Percentiles rank a stretch among this genome's conserved stretches.
Conservation (phyloP, 108 stramenopile genomes). For the Nitzschia sp. region DNA sequence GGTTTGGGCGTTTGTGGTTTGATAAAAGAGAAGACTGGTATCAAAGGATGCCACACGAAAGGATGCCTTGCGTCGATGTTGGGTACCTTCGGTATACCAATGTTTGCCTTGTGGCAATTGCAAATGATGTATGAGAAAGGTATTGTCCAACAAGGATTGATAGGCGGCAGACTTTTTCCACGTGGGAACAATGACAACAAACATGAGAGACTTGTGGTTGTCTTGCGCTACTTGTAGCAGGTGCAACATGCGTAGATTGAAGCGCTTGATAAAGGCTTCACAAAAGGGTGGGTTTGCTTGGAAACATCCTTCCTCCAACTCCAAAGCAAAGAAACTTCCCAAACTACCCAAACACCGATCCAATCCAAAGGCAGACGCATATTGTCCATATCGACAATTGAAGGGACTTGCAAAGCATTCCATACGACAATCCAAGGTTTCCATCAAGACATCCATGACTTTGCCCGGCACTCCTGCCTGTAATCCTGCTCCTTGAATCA, state of each 20-base stretch:
- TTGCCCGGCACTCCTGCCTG: slow-evolving; percentile 73
- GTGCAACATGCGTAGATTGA: slow-evolving; percentile 62
- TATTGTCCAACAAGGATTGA: slow-evolving; percentile 47
- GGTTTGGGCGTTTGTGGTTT: slow-evolving; percentile 49
- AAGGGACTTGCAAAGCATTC: slow-evolving; percentile 92
- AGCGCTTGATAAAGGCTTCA: slow-evolving; percentile 62
- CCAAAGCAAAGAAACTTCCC: slow-evolving; percentile 75
- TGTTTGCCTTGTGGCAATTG: slow-evolving; percentile 60
- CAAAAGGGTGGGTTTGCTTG: slow-evolving; percentile 93
- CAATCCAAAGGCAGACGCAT: slow-evolving; percentile 75
- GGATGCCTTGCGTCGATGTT: slow-evolving; percentile 61
- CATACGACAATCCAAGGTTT: slow-evolving; percentile 62
- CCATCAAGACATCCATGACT: slow-evolving; percentile 71
- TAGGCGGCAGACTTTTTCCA: slow-evolving; percentile 82
- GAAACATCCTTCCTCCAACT: slow-evolving; percentile 57
- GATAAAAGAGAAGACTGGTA: slow-evolving; percentile 79
- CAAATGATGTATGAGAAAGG: slow-evolving; percentile 50
- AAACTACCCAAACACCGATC: slow-evolving; percentile 74
- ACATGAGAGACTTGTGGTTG: slow-evolving; percentile 61
- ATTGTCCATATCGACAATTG: slow-evolving; percentile 76
- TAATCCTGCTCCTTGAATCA: slow-evolving; percentile 83
- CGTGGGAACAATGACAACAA: slow-evolving; percentile 86
- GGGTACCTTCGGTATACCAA: slow-evolving; percentile 81
- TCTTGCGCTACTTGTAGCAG: slow-evolving; percentile 10
- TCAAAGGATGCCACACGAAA: slow-evolving; percentile 81